Evolutionary conservation across 768 basidiomycete genomes (phyloP).

Genomic region (Paxillus involutus): DNA sequence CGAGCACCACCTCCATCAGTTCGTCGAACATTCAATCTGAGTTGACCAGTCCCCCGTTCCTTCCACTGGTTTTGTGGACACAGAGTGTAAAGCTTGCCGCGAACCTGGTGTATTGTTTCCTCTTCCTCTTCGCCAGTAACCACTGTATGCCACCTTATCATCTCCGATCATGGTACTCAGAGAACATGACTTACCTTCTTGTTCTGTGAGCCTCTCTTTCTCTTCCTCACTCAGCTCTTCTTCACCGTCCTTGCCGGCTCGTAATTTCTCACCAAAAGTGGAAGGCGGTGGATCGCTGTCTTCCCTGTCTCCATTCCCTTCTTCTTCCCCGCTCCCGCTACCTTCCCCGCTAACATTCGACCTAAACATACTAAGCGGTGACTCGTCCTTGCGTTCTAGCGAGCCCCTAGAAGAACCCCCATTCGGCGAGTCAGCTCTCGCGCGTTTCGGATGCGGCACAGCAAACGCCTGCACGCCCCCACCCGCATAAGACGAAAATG

Average conservation of each 20-base stretch:
- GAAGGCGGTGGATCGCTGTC: constrained; percentile 33
- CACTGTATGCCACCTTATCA: constrained; percentile 38
- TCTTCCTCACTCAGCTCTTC: constrained; percentile 46
- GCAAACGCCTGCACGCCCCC: constrained; percentile 42
- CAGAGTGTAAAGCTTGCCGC: constrained; percentile 72
- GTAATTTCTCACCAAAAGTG: constrained; percentile 64
- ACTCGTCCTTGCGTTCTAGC: constrained; percentile 37
- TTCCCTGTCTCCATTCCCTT: constrained; percentile 37
- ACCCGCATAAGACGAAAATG: constrained; percentile 63
- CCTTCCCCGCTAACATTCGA: constrained; percentile 40
- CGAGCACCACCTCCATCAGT: constrained; percentile 69
- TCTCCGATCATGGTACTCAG: neutral
- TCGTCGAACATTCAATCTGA: constrained; percentile 67
- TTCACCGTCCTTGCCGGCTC: constrained; percentile 61
- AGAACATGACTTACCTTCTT: constrained; percentile 52
- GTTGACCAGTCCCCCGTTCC: constrained; percentile 70
- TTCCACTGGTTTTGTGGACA: constrained; percentile 65
- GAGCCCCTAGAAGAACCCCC: constrained; percentile 44
- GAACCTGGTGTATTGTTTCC: constrained; percentile 70
- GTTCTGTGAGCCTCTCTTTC: constrained; percentile 54
- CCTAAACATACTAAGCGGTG: constrained; percentile 29
- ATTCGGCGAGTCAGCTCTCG: constrained; percentile 50
- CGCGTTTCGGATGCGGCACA: constrained; percentile 51
- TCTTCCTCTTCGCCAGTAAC: constrained; percentile 83
- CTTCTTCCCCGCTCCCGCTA: constrained; percentile 41